phyloP scores from a whole-genome alignment of 225 moss, liverwort and hornwort genomes.

The Ulota crispa region DNA sequence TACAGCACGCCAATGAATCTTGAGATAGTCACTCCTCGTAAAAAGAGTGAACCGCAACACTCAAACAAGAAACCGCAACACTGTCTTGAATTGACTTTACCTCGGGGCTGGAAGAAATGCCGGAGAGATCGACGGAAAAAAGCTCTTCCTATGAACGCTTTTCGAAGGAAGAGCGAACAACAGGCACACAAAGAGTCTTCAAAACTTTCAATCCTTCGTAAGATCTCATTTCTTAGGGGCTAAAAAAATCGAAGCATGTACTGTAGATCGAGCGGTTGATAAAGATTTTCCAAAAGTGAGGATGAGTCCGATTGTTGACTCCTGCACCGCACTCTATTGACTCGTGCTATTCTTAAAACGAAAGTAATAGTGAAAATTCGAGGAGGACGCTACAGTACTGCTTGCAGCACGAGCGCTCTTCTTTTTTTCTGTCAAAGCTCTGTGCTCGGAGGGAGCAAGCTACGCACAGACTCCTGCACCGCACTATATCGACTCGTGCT shows the following conservation, averaged over 20 bases:
- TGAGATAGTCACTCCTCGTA: background rate
- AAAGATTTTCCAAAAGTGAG: background rate
- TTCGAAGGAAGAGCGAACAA: background rate
- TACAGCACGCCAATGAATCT: background rate
- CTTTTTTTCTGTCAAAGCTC: background rate
- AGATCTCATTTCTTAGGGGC: background rate
- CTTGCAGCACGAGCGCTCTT: background rate
- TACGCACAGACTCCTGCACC: too few species aligned
- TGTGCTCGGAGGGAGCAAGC: background rate
- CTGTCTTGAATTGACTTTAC: background rate
- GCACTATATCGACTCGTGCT: too few species aligned
- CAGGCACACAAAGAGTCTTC: background rate
- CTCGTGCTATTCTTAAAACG: background rate
- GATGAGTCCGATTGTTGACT: slow-evolving; percentile 14
- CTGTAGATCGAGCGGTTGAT: background rate
- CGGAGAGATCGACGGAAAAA: background rate
- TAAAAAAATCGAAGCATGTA: background rate
- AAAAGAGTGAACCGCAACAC: background rate
- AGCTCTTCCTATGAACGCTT: background rate
- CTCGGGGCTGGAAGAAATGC: background rate
- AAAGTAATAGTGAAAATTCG: background rate
- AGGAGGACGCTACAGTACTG: background rate
- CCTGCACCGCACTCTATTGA: background rate
- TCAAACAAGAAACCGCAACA: too few species aligned
- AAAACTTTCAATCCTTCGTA: background rate